Conservation (phyloP, 345 rosid species). For the Citrus reticulata region DNA sequence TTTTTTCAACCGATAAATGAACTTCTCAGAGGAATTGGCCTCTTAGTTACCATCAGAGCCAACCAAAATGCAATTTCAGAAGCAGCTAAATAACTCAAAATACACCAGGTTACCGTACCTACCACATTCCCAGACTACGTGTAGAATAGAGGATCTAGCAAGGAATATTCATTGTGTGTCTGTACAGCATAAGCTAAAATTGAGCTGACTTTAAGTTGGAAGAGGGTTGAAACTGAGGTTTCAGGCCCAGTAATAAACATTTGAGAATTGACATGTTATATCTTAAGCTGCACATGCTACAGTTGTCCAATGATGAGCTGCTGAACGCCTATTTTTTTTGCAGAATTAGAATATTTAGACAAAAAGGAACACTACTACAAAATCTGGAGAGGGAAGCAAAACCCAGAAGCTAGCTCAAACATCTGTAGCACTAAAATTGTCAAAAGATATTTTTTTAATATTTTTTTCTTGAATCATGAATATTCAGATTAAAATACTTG, state of each 20-base stretch:
- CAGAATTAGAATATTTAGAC: neutral
- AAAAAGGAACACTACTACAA: neutral
- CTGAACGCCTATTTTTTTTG: neutral
- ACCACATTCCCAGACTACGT: no score
- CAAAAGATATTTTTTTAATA: no score
- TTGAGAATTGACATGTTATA: neutral
- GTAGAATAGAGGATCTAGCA: neutral
- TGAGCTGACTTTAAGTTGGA: neutral
- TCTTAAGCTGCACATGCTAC: neutral
- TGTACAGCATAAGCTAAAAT: neutral
- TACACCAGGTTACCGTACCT: neutral
- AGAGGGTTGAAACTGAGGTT: neutral
- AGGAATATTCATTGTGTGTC: neutral
- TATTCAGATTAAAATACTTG: neutral
- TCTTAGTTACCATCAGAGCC: neutral
- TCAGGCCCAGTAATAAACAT: neutral
- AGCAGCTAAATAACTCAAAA: neutral
- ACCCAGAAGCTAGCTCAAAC: conserved; percentile 19
- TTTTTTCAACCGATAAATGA: neutral
- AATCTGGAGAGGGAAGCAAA: neutral
- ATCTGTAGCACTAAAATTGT: neutral
- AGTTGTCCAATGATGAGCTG: neutral
- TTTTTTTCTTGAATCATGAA: neutral
- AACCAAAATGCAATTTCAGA: neutral
- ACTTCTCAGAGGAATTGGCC: neutral